These are phyloP conservation scores for Apiospora arundinis DNA, from an alignment of 2,329 filamentous ascomycete genomes.

Conservation along the genomic window DNA sequence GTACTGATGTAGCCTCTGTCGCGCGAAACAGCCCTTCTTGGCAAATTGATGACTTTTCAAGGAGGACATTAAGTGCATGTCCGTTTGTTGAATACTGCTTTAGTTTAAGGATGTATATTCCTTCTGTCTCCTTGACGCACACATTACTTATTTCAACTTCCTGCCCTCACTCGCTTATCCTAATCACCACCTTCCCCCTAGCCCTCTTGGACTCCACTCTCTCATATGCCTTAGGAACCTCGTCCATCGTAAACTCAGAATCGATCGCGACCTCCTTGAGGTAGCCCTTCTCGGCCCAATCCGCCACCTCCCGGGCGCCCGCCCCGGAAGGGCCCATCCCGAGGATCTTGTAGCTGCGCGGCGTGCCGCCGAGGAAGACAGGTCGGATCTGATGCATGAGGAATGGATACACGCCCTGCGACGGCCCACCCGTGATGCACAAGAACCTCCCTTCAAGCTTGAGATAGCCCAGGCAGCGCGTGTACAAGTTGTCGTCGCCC, in stretches of 20 bases:
- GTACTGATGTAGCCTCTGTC: neutral
- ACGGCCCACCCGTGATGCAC: slow-evolving; percentile 41
- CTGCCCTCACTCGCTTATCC: slow-evolving; percentile 26
- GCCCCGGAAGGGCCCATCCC: slow-evolving; percentile 36
- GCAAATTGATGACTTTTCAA: neutral
- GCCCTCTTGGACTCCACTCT: slow-evolving; percentile 39
- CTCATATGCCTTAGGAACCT: slow-evolving; percentile 40
- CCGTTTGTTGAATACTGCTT: neutral
- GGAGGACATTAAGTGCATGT: neutral
- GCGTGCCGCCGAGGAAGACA: slow-evolving; percentile 39
- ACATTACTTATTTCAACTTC: neutral
- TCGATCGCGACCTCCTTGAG: slow-evolving; percentile 39
- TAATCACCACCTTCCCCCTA: slow-evolving; percentile 42
- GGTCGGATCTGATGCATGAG: slow-evolving; percentile 42
- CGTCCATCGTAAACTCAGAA: slow-evolving; percentile 39
- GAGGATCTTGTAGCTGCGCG: slow-evolving; percentile 39
- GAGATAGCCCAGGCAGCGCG: slow-evolving; percentile 21
- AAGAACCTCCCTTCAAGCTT: slow-evolving; percentile 30
- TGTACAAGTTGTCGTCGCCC: slow-evolving; percentile 22
- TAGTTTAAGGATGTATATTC: neutral
- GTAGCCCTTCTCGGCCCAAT: slow-evolving; percentile 36
- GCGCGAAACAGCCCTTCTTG: neutral
- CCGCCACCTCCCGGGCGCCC: slow-evolving; percentile 35
- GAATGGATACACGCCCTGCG: slow-evolving; percentile 38
- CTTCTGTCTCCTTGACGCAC: neutral